A percentile compares a stretch with the other conserved stretches of the same genome.
These are phyloP conservation scores for Exophiala aquamarina DNA, from an alignment of 2,329 filamentous ascomycete species.

Conservation along the genomic window DNA sequence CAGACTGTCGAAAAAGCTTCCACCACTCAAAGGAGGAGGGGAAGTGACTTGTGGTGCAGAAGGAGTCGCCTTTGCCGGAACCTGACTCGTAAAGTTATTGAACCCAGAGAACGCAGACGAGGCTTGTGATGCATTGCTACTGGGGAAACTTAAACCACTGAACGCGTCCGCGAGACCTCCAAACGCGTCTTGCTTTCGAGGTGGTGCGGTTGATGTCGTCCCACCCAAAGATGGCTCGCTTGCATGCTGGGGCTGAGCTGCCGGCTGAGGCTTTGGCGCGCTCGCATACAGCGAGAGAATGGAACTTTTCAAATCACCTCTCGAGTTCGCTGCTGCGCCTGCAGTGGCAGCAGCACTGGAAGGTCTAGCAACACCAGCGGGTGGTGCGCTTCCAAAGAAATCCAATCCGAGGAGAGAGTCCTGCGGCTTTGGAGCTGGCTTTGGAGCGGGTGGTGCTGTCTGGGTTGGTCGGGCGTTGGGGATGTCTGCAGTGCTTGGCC, in stretches of 20 bases:
- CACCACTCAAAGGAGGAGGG: conserved; percentile 61
- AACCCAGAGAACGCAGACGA: conserved; percentile 65
- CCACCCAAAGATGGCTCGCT: conserved; percentile 66
- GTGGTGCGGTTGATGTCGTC: conserved; percentile 60
- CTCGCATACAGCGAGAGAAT: conserved; percentile 94
- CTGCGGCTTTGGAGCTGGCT: conserved; percentile 59
- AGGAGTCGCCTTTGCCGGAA: conserved; percentile 38
- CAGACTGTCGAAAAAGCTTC: conserved; percentile 79
- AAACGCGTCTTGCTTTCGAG: conserved; percentile 51
- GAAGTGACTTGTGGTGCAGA: conserved; percentile 50
- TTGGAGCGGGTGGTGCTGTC: conserved; percentile 61
- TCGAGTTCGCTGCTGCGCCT: conserved; percentile 62
- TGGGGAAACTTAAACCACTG: conserved; percentile 64
- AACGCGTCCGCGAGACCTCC: conserved; percentile 81
- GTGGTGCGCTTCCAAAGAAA: conserved; percentile 75
- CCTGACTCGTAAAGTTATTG: conserved; percentile 47
- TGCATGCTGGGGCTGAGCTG: conserved; percentile 52
- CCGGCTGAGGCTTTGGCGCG: conserved; percentile 71
- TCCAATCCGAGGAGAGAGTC: conserved; percentile 91
- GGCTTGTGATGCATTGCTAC: conserved; percentile 39
- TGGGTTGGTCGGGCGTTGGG: conserved; percentile 56
- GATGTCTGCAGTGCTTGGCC: conserved; percentile 74
- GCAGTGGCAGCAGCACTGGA: conserved; percentile 72
- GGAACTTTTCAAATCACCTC: conserved; percentile 94
- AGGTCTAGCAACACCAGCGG: conserved; percentile 69